phyloP scores from a whole-genome alignment of 2,329 filamentous ascomycete species.

The Microdochium paspali region DNA sequence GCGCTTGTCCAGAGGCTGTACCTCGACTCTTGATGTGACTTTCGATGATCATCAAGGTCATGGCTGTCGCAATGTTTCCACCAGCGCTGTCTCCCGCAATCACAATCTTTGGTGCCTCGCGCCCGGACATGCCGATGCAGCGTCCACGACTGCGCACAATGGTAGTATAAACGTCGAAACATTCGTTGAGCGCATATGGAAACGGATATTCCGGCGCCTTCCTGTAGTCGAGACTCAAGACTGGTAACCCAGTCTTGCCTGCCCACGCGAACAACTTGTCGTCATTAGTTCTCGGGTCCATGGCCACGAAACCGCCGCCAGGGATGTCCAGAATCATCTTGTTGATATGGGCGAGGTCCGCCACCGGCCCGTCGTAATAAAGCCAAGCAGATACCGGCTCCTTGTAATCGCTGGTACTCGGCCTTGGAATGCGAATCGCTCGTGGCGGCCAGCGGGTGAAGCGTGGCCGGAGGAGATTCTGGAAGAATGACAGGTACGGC shows the following conservation, averaged over 20 bases:
- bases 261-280: slow-evolving; percentile 93
- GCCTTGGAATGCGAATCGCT: slow-evolving; percentile 75
- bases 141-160: slow-evolving; percentile 63
- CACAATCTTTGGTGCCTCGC: slow-evolving; percentile 55
- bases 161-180: slow-evolving; percentile 74
- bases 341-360: slow-evolving; percentile 65
- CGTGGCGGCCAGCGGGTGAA: slow-evolving; percentile 76
- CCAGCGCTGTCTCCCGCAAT: slow-evolving; percentile 76
- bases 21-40: slow-evolving; percentile 48
- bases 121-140: slow-evolving; percentile 66
- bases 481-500: slow-evolving; percentile 70
- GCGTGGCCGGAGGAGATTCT: slow-evolving; percentile 64
- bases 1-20: slow-evolving; percentile 43
- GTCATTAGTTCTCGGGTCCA: slow-evolving; percentile 90
- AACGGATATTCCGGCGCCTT: slow-evolving; percentile 82
- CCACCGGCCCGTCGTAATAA: slow-evolving; percentile 84
- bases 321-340: slow-evolving; percentile 83
- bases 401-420: slow-evolving; percentile 68
- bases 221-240: slow-evolving; percentile 84
- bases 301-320: slow-evolving; percentile 91
- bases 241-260: slow-evolving; percentile 74
- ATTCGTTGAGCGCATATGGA: slow-evolving; percentile 78
- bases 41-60: slow-evolving; percentile 84
- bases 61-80: slow-evolving; percentile 70
- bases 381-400: slow-evolving; percentile 82